phyloP scores from a whole-genome alignment of 2,329 filamentous ascomycete genomes.

The Zopfia rhizophila region DNA sequence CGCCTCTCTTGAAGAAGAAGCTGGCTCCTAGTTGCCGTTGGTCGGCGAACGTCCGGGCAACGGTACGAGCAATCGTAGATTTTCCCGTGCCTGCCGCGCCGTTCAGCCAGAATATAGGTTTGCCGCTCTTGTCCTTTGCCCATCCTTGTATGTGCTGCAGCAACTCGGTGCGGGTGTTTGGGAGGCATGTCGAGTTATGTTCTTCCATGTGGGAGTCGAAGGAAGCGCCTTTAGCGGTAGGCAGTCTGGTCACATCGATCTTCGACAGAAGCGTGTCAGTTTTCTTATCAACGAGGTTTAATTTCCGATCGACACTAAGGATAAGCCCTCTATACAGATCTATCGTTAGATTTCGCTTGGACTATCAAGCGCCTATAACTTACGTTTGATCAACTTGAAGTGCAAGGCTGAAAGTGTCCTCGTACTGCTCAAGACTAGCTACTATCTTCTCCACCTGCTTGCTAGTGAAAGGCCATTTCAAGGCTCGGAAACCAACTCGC shows the following conservation, averaged over 20 bases:
- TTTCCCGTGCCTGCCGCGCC: slow-evolving; percentile 36
- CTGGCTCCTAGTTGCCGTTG: slow-evolving; percentile 1
- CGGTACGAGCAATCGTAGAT: slow-evolving; percentile 8
- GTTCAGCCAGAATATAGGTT: slow-evolving; percentile 11
- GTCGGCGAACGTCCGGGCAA: slow-evolving; percentile 9
- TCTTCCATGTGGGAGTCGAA: slow-evolving; percentile 26
- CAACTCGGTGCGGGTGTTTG: slow-evolving; percentile 21
- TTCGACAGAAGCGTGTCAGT: too few species aligned
- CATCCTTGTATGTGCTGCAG: slow-evolving; percentile 27
- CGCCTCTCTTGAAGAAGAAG: slow-evolving; percentile 15
- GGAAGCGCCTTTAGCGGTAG: slow-evolving; percentile 24
- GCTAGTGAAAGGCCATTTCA: slow-evolving; percentile 55
- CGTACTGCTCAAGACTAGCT: slow-evolving; percentile 37
- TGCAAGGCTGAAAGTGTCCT: slow-evolving; percentile 37
- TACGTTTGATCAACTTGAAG: slow-evolving; percentile 51
- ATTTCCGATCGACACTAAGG: slow-evolving; percentile 19
- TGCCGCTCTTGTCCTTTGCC: slow-evolving; percentile 12
- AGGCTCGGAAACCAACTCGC: slow-evolving; percentile 42
- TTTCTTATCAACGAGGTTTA: too few species aligned
- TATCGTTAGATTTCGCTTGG: slow-evolving; percentile 11
- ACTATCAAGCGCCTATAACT: slow-evolving; percentile 27
- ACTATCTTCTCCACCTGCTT: slow-evolving; percentile 45
- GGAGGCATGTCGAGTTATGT: slow-evolving; percentile 31
- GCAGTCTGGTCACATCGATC: too few species aligned
- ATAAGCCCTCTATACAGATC: slow-evolving; percentile 12